A percentile compares a stretch with the other conserved stretches of the same genome.
These are phyloP conservation scores for Fusarium kyushuense DNA, from an alignment of 2,329 filamentous ascomycete genomes.

Conservation along the genomic window DNA sequence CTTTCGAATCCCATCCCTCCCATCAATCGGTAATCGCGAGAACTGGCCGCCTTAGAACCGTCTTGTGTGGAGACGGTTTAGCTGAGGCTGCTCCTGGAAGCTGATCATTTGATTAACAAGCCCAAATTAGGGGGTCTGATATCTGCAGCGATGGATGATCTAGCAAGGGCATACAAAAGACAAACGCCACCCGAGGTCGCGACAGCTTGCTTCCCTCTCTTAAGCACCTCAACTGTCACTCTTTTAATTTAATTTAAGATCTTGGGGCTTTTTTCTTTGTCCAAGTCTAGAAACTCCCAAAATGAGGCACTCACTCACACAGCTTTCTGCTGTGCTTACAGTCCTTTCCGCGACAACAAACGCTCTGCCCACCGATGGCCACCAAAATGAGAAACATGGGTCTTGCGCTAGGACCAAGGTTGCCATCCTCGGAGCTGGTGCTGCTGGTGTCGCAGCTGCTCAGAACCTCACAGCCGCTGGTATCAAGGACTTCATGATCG, in stretches of 20 bases:
- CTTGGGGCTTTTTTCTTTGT: background rate
- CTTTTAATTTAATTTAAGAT: background rate
- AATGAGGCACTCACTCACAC: slow-evolving; percentile 13
- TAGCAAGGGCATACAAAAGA: slow-evolving; percentile 15
- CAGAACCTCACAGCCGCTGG: slow-evolving; percentile 72
- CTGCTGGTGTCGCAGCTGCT: slow-evolving; percentile 73
- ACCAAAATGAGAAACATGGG: background rate
- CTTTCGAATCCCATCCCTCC: background rate
- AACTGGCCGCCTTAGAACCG: background rate
- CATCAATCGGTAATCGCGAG: background rate
- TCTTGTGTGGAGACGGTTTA: background rate
- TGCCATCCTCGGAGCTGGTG: slow-evolving; percentile 65
- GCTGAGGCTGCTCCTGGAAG: background rate
- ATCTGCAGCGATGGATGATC: background rate
- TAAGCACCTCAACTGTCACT: background rate
- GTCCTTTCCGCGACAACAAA: background rate
- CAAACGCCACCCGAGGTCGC: background rate
- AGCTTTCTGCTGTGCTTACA: slow-evolving; percentile 11
- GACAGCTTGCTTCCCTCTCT: background rate
- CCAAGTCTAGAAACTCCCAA: background rate
- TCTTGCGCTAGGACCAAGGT: slow-evolving; percentile 50
- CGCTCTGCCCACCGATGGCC: background rate
- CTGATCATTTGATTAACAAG: background rate
- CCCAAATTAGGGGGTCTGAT: background rate
- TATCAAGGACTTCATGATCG: slow-evolving; percentile 71